Evolutionary conservation across 306 rosid genomes (phyloP), one percentile per base, ranked within the genome.

Genomic region (Vachellia collinsii): DNA sequence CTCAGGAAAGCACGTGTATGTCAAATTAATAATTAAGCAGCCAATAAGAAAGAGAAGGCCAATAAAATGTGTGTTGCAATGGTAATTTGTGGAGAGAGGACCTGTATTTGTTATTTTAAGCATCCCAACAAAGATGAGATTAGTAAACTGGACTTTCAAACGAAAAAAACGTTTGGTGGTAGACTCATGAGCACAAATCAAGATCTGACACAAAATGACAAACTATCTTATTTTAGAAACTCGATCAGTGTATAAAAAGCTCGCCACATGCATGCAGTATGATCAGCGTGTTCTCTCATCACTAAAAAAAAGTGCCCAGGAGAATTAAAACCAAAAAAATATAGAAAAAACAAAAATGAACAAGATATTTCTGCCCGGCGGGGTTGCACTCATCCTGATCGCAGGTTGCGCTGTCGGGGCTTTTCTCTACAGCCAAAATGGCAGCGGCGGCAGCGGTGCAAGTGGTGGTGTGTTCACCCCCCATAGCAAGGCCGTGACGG

Each of bases 371-470:
- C 68, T 84, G 13, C 83, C 89, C 7, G 81, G 42, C 7, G 81
- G 42, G 9, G n/a, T 88, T 46, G 86, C 87, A 56, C 22, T 90
- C 4, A 70, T 90, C 22, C 81, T 90, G 1, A 77, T 87, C 0
- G 88, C 86, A 3, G 91, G 90, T 3, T 86, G 86, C 34, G 89
- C 79, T 4, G 44, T 84, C 3, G 88, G 85, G 1, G 11, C 81
- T 83, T 34, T 4, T 81, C 44, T 78, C 0, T 74, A 84, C 34
- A 54, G 63, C 47, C 34, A 29, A 62, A 14, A 3, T 61, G 5
- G 12, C 25, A 3, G 4, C n/a, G 65, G 19, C 14, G 68, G 68
- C 17, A 46, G 72, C 3, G 19, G 8, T 3, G 53, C 8, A 2
- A 42, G 63, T 1, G 46, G 13, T 4, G 38, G 1, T 4, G 42